Conservation (phyloP, 73 alveolate species). For the Halteria grandinella region DNA sequence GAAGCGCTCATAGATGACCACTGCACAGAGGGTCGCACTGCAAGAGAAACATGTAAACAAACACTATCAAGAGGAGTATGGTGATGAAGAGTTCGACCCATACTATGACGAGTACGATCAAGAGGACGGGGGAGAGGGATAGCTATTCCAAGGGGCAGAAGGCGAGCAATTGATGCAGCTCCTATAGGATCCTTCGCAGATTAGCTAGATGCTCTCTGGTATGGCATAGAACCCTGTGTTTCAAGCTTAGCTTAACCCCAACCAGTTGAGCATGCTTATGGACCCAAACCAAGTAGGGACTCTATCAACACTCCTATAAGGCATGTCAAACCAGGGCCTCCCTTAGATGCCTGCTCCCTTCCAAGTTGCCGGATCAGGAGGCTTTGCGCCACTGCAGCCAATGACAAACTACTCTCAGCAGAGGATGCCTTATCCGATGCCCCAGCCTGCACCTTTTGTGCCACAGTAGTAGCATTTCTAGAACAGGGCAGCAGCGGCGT, state of each 20-base stretch:
- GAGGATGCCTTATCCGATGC: no score
- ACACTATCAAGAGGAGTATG: constrained; percentile 35
- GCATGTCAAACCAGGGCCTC: no score
- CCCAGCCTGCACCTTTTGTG: no score
- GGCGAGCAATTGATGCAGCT: not conserved
- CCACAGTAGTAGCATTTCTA: constrained; percentile 1
- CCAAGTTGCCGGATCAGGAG: no score
- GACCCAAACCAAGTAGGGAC: no score
- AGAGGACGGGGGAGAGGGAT: not conserved
- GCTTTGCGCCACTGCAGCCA: no score
- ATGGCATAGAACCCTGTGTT: not conserved
- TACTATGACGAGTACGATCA: constrained; percentile 29
- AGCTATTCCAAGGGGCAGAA: not conserved
- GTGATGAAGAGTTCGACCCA: constrained; percentile 14
- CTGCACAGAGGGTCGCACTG: no score
- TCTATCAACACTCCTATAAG: no score
- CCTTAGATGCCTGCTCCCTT: no score
- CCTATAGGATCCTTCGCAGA: not conserved
- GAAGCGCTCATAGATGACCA: not conserved
- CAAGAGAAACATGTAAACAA: not conserved
- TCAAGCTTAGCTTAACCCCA: not conserved
- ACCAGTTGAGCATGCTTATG: no score
- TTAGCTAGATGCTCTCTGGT: constrained; percentile 6
- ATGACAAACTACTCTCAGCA: no score
- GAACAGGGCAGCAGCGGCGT: not conserved